Evolutionary conservation across 73 alveolate species (phyloP).

Genomic region (Paramecium sonneborni): DNA sequence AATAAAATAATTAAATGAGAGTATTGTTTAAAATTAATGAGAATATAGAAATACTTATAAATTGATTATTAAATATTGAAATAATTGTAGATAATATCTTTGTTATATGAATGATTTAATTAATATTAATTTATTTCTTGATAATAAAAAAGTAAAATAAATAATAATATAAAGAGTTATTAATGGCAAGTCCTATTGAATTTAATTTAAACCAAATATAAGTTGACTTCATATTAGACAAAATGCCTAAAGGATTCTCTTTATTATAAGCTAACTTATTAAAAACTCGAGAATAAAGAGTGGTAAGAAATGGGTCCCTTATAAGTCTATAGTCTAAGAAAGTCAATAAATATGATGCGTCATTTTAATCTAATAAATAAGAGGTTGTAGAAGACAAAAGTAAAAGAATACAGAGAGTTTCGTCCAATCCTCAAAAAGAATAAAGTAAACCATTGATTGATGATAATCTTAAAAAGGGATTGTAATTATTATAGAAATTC

Average conservation of each 20-base stretch:
- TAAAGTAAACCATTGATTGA: not conserved
- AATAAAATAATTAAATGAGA: too few species aligned
- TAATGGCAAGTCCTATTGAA: slow-evolving; percentile 6
- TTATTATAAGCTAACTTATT: not conserved
- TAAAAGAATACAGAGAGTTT: not conserved
- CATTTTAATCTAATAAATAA: not conserved
- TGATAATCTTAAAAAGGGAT: slow-evolving; percentile 5
- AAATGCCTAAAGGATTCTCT: slow-evolving; percentile 43
- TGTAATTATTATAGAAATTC: not conserved
- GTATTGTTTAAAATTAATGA: too few species aligned
- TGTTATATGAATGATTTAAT: too few species aligned
- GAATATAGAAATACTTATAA: too few species aligned
- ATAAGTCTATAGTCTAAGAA: not conserved
- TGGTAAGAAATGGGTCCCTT: slow-evolving; percentile 11
- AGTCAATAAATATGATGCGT: slow-evolving; percentile 10
- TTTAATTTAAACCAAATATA: not conserved
- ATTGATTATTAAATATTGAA: too few species aligned
- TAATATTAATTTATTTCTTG: too few species aligned
- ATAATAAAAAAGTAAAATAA: too few species aligned
- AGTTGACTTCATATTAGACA: not conserved
- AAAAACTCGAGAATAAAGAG: slow-evolving; percentile 37
- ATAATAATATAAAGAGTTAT: not conserved
- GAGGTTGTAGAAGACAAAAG: not conserved
- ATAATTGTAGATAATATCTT: too few species aligned
- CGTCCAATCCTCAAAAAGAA: not conserved